Base-by-base conservation (phyloP, 306 rosid genomes). In the Clitoria ternatea region DNA sequence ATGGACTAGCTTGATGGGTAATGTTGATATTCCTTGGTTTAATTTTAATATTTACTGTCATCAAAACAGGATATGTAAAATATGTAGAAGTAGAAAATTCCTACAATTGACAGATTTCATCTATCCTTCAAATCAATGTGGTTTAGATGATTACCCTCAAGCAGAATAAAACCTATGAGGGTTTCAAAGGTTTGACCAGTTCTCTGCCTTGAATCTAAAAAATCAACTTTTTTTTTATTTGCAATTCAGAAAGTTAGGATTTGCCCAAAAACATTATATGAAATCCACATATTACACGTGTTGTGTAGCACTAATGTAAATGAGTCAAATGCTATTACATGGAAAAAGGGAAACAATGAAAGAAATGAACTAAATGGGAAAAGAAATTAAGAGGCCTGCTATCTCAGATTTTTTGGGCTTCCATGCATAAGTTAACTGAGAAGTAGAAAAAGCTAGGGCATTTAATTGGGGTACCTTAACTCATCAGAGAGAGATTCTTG, bases 341-440 rank as follows among this genome's bases (percentile, higher is more conserved):
- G n/a, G n/a, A n/a, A 23, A 49, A 52, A 43, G 15, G 35, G 47
- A 75, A 44, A 13, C 8, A 65, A 59, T 5, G 12, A 57, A 67
- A 45, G 43, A 29, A 48, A 27, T 10, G 20, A 54, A 55, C 7
- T 4, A 35, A 1, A 29, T 6, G 5, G 4, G 2, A 56, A 74
- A 50, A 12, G 39, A 36, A 17, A 15, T 6, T 42, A 42, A 17
- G 7, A 42, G 50, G 59, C 20, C 15, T 6, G 26, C 55, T 48
- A 27, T 37, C 20, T 57, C 44, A 11, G 9, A 42, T 20, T 10
- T 30, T 54, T 24, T 18, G 37, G 9, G 49, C 14, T 55, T 54
- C 52, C 68, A 66, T 66, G 27, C 53, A 23, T 26, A 47, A 32
- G 36, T 74, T 17, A 63, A 24, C 22, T n/a, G n/a, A n/a, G n/a